These are phyloP conservation scores for Emmonsiellopsis sp. DNA, from an alignment of 2,329 filamentous ascomycete genomes.

Conservation along the genomic window DNA sequence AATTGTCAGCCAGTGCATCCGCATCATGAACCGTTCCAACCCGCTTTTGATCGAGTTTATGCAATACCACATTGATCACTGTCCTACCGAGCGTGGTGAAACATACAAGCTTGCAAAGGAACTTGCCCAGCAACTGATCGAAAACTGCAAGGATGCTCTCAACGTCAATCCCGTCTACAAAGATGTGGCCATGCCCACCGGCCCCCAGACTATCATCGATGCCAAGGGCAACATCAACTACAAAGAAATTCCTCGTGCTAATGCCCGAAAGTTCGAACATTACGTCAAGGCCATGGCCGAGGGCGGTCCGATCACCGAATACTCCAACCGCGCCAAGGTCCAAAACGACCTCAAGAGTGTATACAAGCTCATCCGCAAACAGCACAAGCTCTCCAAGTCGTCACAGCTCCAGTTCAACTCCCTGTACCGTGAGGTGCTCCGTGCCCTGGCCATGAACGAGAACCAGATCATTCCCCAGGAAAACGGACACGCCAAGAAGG, in stretches of 20 bases:
- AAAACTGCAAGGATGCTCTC: constrained; percentile 93
- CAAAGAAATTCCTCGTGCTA: constrained; percentile 74
- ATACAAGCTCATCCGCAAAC: constrained; percentile 97
- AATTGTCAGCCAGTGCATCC: constrained; percentile 96
- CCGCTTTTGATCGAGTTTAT: constrained; percentile 94
- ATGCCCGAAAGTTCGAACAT: constrained; percentile 93
- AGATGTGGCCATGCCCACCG: constrained; percentile 87
- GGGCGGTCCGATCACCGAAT: constrained; percentile 96
- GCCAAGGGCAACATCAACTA: constrained; percentile 88
- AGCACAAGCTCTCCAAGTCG: constrained; percentile 94
- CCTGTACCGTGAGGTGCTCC: constrained; percentile 87
- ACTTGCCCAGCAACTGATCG: constrained; percentile 84
- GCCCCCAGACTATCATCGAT: constrained; percentile 86
- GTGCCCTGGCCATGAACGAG: constrained; percentile 94
- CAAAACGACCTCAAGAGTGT: constrained; percentile 91
- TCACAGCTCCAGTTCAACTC: constrained; percentile 95
- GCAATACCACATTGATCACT: constrained; percentile 99
- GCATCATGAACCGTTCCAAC: constrained; percentile 98
- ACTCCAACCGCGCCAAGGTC: constrained; percentile 95
- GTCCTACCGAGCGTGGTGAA: constrained; percentile 90
- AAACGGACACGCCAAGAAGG: constrained; percentile 54
- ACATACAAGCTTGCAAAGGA: constrained; percentile 97
- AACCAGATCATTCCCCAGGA: constrained; percentile 91
- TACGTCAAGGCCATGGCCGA: constrained; percentile 99
- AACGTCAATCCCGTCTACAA: constrained; percentile 82